phyloP scores from a whole-genome alignment of 164 flowering plant species.

The Tinospora cordifolia region DNA sequence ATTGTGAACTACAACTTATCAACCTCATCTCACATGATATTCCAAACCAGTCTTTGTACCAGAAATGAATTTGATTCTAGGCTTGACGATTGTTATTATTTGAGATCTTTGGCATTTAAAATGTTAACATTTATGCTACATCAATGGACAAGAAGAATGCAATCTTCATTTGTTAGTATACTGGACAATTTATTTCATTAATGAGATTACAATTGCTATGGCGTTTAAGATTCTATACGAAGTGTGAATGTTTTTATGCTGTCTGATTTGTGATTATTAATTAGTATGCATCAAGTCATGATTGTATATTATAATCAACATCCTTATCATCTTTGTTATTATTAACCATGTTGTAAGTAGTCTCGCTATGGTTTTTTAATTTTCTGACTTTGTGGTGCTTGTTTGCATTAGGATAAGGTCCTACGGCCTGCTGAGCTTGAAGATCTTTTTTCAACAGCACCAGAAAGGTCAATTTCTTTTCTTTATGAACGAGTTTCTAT shows the following conservation, averaged over 20 bases:
- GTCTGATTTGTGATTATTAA: too few species aligned
- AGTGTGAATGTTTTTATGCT: too few species aligned
- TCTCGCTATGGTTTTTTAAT: neutral
- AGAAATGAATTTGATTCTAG: neutral
- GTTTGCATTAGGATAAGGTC: slow-evolving; percentile 41
- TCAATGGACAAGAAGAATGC: neutral
- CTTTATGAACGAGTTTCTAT: neutral
- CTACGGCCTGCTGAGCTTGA: slow-evolving; percentile 44
- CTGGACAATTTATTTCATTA: neutral
- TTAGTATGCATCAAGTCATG: too few species aligned
- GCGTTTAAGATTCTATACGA: too few species aligned
- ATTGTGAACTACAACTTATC: too few species aligned
- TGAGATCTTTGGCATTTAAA: too few species aligned
- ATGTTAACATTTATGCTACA: too few species aligned
- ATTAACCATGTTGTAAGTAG: neutral
- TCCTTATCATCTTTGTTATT: neutral
- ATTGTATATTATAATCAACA: neutral
- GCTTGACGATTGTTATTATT: too few species aligned
- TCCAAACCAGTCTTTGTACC: too few species aligned
- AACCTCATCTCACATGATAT: too few species aligned
- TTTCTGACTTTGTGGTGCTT: slow-evolving; percentile 11
- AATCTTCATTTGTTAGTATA: neutral
- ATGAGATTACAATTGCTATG: neutral
- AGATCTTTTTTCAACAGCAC: slow-evolving; percentile 70
- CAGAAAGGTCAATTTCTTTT: slow-evolving; percentile 45